Evolutionary conservation across 495 filamentous ascomycete genomes (phyloP).

Genomic region (Hypomontagnella monticulosa): DNA sequence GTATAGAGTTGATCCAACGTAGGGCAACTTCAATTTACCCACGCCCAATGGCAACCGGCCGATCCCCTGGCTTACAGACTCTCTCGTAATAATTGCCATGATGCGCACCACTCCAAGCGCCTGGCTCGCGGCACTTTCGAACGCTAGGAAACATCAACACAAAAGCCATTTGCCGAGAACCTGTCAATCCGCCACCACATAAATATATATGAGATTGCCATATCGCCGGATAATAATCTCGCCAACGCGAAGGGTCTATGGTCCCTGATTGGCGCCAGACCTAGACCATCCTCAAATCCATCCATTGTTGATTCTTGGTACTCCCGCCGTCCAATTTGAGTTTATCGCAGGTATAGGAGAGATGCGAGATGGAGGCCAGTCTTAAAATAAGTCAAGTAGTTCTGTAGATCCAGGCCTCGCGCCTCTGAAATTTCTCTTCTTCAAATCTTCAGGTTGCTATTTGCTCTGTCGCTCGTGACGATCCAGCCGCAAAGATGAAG

Average conservation of each 20-base stretch:
- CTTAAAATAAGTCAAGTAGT: conserved; percentile 10
- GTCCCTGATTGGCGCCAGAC: conserved; percentile 23
- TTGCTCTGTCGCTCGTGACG: conserved; percentile 5
- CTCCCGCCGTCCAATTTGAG: conserved; percentile 22
- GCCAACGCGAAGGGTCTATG: conserved; percentile 3
- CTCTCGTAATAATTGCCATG: conserved; percentile 17
- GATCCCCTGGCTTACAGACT: conserved; percentile 13
- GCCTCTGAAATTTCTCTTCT: background rate
- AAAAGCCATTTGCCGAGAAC: conserved; percentile 24
- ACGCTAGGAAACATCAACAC: conserved; percentile 16
- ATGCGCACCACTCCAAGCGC: conserved; percentile 2
- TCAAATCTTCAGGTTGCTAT: conserved; percentile 9
- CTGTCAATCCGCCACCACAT: conserved; percentile 14
- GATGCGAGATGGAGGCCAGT: background rate
- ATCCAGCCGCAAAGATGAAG: conserved; percentile 52
- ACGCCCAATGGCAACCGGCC: conserved; percentile 15
- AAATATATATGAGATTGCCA: conserved; percentile 27
- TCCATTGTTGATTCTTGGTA: conserved; percentile 8
- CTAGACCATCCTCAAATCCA: conserved; percentile 12
- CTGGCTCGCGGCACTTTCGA: conserved; percentile 27
- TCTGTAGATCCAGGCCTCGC: conserved; percentile 20
- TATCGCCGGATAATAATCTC: conserved; percentile 22
- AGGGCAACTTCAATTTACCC: conserved; percentile 19
- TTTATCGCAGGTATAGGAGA: background rate
- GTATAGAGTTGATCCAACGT: conserved; percentile 5